Conservation (phyloP, 1,284 basidiomycete genomes). For the Malassezia dermatis region DNA sequence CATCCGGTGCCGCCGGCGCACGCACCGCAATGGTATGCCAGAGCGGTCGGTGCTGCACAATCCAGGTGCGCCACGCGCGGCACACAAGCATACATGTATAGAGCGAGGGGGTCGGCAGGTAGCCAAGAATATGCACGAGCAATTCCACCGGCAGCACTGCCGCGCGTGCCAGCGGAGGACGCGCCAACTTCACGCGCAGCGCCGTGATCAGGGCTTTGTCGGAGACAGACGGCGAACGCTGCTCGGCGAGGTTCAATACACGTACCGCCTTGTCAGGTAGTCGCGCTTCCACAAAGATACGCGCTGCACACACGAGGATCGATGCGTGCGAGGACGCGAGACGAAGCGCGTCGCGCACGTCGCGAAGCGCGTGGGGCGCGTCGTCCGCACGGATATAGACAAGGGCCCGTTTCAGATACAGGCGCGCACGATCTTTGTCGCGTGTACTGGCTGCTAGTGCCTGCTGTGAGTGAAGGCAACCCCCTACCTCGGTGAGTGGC, state of each 20-base stretch:
- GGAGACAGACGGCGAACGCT: not conserved
- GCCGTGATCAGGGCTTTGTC: not conserved
- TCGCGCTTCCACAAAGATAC: not conserved
- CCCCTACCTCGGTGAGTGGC: not conserved
- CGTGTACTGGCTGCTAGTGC: not conserved
- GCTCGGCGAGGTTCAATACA: not conserved
- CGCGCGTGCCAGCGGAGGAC: not conserved
- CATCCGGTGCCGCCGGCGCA: not conserved
- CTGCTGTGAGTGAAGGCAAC: not conserved
- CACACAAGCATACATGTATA: not conserved
- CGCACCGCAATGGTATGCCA: slow-evolving; percentile 12
- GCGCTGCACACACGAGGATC: not conserved
- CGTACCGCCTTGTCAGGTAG: slow-evolving; percentile 8
- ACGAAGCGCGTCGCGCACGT: slow-evolving; percentile 9
- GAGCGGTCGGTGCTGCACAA: not conserved
- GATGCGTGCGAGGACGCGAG: not conserved
- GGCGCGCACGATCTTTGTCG: not conserved
- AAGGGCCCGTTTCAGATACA: not conserved
- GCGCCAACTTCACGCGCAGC: not conserved
- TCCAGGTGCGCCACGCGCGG: slow-evolving; percentile 2
- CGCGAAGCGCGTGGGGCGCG: not conserved
- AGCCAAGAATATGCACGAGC: not conserved
- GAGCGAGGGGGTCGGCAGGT: slow-evolving; percentile 4
- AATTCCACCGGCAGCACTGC: slow-evolving; percentile 2
- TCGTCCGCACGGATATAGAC: not conserved